phyloP scores from a whole-genome alignment of 2,329 filamentous ascomycete species.

The Pyrenophora teres region DNA sequence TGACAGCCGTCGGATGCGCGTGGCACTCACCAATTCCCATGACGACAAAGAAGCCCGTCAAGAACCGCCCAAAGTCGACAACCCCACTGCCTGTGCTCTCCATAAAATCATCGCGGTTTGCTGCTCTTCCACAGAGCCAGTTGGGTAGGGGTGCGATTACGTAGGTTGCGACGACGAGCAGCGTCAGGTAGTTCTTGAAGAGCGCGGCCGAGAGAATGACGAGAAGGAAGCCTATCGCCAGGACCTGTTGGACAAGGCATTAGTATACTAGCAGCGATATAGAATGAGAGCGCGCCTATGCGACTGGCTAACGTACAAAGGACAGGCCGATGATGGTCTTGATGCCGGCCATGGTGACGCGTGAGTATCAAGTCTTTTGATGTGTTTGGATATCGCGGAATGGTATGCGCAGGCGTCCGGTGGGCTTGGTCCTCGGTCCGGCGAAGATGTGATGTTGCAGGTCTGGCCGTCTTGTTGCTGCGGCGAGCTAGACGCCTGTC shows the following conservation, averaged over 20 bases:
- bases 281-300: slow-evolving; percentile 15
- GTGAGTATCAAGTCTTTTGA: background rate
- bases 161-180: slow-evolving; percentile 95
- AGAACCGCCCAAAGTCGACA: slow-evolving; percentile 91
- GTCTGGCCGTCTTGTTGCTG: slow-evolving; percentile 8
- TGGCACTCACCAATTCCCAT: slow-evolving; percentile 88
- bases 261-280: slow-evolving; percentile 1
- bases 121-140: slow-evolving; percentile 88
- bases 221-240: slow-evolving; percentile 97
- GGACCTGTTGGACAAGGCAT: slow-evolving; percentile 61
- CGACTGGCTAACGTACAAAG: slow-evolving; percentile 67
- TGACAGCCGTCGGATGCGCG: background rate
- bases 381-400: background rate
- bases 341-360: slow-evolving; percentile 74
- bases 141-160: slow-evolving; percentile 92
- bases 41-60: slow-evolving; percentile 92
- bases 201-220: slow-evolving; percentile 97
- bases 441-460: slow-evolving; percentile 7
- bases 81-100: slow-evolving; percentile 79
- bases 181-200: slow-evolving; percentile 91
- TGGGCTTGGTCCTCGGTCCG: slow-evolving; percentile 8
- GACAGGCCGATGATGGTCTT: slow-evolving; percentile 99
- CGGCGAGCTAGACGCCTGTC: background rate
- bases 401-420: background rate
- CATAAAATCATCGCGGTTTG: slow-evolving; percentile 95